Evolutionary conservation across 2,329 filamentous ascomycete species (phyloP), one percentile per base, ranked within the genome.

Genomic region (Dissoconium aciculare): DNA sequence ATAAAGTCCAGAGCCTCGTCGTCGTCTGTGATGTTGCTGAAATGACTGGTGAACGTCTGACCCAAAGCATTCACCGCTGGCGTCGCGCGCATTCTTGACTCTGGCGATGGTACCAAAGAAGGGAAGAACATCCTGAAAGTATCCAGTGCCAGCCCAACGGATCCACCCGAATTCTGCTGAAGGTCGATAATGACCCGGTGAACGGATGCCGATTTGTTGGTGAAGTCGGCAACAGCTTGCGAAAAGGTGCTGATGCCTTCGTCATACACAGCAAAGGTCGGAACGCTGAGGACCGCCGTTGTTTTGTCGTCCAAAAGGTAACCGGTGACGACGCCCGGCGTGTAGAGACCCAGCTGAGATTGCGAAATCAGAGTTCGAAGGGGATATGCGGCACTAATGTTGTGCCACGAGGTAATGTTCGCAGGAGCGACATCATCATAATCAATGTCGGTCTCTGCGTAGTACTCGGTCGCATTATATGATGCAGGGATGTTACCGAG

Each of bases 231-330:
- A 11, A 60, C 46, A 2, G 54, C 41, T 10, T 35, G 23, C 8
- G 42, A 44, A 33, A 58, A 57, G 3, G 43, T 45, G n/a, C 40
- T 32, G 15, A 52, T 41, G 2, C 40, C 47, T 4, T 44, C 42
- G 2, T 34, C 44, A 19, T 36, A 41, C 28, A 48, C 44, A 5
- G 50, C 37, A 27, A 61, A 61, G 30, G 38, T 53, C 1, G 57
- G 57, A 19, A 60, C 54, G 28, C 55, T 59, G 6, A 62, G 41
- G 1, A 62, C 53, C 4, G 50, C 52, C 5, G 50, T 47, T 1
- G 45, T 41, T 5, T 44, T 41, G 14, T 42, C 39, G 11, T 29
- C 17, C 6, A 41, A 12, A 15, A 29, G 27, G 31, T 40, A 40
- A 28, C 33, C 34, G 3, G 36, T 41, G 8, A 39, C 8, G 14